These are phyloP conservation scores for Stemphylium vesicarium DNA, from an alignment of 2,329 filamentous ascomycete species.

Conservation along the genomic window DNA sequence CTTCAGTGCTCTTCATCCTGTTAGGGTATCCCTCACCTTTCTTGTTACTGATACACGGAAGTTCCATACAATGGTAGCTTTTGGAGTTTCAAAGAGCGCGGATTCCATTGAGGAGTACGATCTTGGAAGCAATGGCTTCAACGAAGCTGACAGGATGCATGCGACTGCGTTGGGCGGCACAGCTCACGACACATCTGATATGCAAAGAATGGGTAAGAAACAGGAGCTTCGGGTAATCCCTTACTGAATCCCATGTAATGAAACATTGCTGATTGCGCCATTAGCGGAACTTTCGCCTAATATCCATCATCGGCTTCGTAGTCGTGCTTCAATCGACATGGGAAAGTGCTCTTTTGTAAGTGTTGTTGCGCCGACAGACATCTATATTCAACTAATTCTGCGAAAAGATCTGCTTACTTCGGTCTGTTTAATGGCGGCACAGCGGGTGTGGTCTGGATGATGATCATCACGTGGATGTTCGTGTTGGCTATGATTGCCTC, in stretches of 20 bases:
- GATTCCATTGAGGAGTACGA: slow-evolving; percentile 19
- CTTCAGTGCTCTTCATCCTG: too few species aligned
- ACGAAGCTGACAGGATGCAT: slow-evolving; percentile 8
- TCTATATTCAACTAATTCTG: not conserved
- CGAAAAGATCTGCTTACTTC: slow-evolving; percentile 14
- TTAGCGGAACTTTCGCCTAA: slow-evolving; percentile 24
- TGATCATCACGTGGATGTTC: slow-evolving; percentile 28
- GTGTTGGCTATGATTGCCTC: slow-evolving; percentile 30
- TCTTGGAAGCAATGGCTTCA: slow-evolving; percentile 2
- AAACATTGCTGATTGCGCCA: not conserved
- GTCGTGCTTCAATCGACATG: slow-evolving; percentile 28
- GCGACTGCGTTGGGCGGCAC: slow-evolving; percentile 17
- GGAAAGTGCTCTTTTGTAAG: slow-evolving; percentile 25
- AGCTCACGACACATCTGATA: slow-evolving; percentile 24
- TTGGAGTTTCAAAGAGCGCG: too few species aligned
- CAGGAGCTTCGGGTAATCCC: slow-evolving; percentile 24
- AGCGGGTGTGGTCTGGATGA: slow-evolving; percentile 38
- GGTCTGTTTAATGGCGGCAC: slow-evolving; percentile 34
- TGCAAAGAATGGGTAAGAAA: slow-evolving; percentile 33
- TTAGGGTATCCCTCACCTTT: too few species aligned
- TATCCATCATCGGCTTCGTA: slow-evolving; percentile 26
- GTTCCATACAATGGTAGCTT: too few species aligned
- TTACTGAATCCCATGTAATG: not conserved
- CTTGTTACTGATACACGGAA: too few species aligned
- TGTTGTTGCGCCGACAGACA: not conserved